phyloP scores from a whole-genome alignment of 331 rosid species.

The Phaseolus coccineus region DNA sequence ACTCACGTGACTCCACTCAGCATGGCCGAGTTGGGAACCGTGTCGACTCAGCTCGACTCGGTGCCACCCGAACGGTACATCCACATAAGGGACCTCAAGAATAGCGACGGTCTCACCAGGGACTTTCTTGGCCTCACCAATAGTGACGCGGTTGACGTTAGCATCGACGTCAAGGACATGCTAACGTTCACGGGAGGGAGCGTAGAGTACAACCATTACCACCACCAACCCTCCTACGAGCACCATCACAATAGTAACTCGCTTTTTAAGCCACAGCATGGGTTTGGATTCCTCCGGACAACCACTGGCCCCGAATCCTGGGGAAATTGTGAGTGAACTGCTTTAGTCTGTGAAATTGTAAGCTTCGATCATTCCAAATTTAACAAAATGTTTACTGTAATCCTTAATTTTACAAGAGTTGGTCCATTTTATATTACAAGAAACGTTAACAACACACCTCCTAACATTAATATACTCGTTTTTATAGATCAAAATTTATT shows the following conservation, averaged over 20 bases:
- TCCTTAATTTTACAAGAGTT: conserved; percentile 4
- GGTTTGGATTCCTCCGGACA: conserved; percentile 71
- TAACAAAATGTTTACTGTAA: background rate
- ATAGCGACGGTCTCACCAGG: conserved; percentile 65
- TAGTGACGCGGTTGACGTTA: conserved; percentile 45
- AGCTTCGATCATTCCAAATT: background rate
- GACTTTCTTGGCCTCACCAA: conserved; percentile 83
- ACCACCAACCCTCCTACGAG: conserved; percentile 33
- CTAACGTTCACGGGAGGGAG: conserved; percentile 62
- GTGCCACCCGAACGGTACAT: conserved; percentile 38
- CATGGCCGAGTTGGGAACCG: conserved; percentile 52
- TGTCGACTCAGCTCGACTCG: conserved; percentile 52
- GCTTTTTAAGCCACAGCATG: conserved; percentile 58
- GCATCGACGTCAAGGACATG: conserved; percentile 63
- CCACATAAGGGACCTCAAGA: conserved; percentile 50
- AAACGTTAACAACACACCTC: background rate
- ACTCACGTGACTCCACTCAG: conserved; percentile 53
- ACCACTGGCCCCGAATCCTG: conserved; percentile 64
- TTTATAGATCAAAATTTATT: no score
- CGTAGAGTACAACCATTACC: conserved; percentile 47
- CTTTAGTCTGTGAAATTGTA: conserved; percentile 6
- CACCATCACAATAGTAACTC: conserved; percentile 40
- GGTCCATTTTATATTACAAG: background rate
- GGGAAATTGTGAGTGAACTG: conserved; percentile 49
- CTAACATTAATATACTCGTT: no score